Base-by-base conservation (phyloP, 2,329 filamentous ascomycete genomes). In the Emmonsia crescens region DNA sequence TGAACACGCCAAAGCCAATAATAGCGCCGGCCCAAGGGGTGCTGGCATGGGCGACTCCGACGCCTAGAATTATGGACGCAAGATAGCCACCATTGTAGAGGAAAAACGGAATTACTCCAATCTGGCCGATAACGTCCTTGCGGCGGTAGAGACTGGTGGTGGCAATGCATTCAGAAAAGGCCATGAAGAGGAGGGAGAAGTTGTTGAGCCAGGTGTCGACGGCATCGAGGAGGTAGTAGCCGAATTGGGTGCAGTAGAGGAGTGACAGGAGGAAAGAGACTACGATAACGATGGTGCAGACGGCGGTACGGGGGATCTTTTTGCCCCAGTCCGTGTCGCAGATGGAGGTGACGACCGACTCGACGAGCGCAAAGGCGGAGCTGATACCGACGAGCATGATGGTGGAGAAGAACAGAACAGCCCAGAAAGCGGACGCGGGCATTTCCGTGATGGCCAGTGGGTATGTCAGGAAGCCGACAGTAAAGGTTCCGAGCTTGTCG, bases 181-280 rank as follows among this genome's bases (percentile, higher is more conserved):
- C 81, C 10, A 82, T 80, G 62, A 83, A 83, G 9, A 83, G 79
- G 1, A 83, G 70, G 1, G 78, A 78, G 1, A 83, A 73, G 64
- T 83, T 80, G 66, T 81, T 83, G 63, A 79, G 75, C 80, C 80
- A 83, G 1, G 76, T 71, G 58, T 83, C 81, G 8, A 83, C 73
- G 1, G 79, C 81, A 24, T 79, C 76, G 10, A 83, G 73, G 0
- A 82, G 75, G 59, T 80, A 78, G 66, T 80, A 82, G 2, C 81
- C 81, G 38, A 83, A 82, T 62, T 82, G 75, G 0, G 81, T 82
- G 68, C 80, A 82, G 67, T 82, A 83, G 0, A 79, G 79, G n/a
- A 83, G 67, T 24, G 79, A 82, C 63, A 82, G 82, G 3, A 49
- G 46, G 46, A 49, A 49, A 14, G 46, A 49, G 9, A 49, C 4